Base-by-base conservation (phyloP, 1,284 basidiomycete genomes). In the Mycena citricolor region DNA sequence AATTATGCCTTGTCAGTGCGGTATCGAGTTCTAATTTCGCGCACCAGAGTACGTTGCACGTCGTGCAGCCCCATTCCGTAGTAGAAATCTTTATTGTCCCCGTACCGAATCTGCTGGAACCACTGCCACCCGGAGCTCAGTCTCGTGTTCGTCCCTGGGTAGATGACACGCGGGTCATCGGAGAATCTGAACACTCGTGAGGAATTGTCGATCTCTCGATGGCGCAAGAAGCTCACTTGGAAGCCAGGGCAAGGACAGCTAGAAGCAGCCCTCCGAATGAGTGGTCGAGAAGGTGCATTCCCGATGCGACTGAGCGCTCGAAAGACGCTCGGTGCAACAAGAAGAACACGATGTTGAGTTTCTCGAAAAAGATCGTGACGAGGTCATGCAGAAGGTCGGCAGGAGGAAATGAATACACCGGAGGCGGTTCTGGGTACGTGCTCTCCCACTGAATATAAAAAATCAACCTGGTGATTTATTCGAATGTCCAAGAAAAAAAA, bases 261-360 rank as follows among this genome's bases (percentile, higher is more conserved):
- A 93, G 65, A 39, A 88, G 75, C 1, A 86, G 76, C 5, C 78
- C 73, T 6, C 76, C 85, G 60, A 94, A 93, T 0, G 73, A 64
- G 6, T 72, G 56, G 54, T 90, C 76, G 1, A 57, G 68, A 21
- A 73, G 64, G 57, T 91, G 83, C 14, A 83, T 60, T 0, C 76
- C 74, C 7, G 79, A 73, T 13, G 61, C 63, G 32, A 88, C 61
- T 22, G 74, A 67, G 10, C 69, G 66, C 47, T 86, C 76, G 56
- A 94, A 92, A 7, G 79, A 81, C 0, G 81, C 80, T 2, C 83
- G 78, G 57, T 94, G 91, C 5, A 95, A 68, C 6, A 94, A 69
- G 2, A 88, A 85, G 10, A 79, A 61, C 48, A 79, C 69, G 14
- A 72, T 56, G 59, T 92, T 90, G 55, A 77, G 56, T 38, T 79